A percentile compares a stretch with the other conserved stretches of the same genome.
phyloP scores from a whole-genome alignment of 2,329 filamentous ascomycete genomes.

The Sordariomycetes sp. region DNA sequence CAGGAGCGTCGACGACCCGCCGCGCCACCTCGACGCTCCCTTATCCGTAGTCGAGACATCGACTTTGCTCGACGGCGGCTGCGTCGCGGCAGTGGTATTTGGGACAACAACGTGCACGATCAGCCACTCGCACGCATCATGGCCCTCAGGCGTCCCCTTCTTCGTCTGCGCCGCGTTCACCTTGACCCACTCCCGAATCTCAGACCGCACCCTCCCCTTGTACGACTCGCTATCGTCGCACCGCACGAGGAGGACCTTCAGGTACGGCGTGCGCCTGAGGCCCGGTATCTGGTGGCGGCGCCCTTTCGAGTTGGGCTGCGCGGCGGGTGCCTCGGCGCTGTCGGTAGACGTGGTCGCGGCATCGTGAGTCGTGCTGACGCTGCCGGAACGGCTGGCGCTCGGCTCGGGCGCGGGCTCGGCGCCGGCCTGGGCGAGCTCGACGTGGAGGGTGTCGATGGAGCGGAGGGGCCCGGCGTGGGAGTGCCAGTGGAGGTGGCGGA shows the following conservation, averaged over 20 bases:
- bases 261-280: constrained; percentile 79
- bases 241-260: constrained; percentile 78
- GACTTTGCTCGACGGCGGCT: constrained; percentile 50
- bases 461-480: constrained; percentile 81
- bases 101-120: constrained; percentile 87
- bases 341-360: constrained; percentile 26
- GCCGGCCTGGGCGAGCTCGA: constrained; percentile 64
- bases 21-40: constrained; percentile 59
- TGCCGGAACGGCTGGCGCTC: constrained; percentile 16
- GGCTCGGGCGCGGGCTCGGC: constrained; percentile 26
- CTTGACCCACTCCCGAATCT: constrained; percentile 87
- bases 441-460: constrained; percentile 84
- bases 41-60: constrained; percentile 50
- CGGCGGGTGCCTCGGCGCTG: constrained; percentile 15
- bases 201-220: constrained; percentile 64
- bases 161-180: constrained; percentile 46
- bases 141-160: constrained; percentile 66
- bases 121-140: constrained; percentile 94
- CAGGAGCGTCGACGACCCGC: constrained; percentile 67
- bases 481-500: constrained; percentile 94
- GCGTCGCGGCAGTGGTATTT: constrained; percentile 67
- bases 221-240: constrained; percentile 96
- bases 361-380: constrained; percentile 31
- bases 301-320: constrained; percentile 24
- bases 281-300: constrained; percentile 92